A percentile compares a stretch with the other conserved stretches of the same genome.
These are phyloP conservation scores for Fusarium decemcellulare DNA, from an alignment of 2,329 filamentous ascomycete species.

Conservation along the genomic window DNA sequence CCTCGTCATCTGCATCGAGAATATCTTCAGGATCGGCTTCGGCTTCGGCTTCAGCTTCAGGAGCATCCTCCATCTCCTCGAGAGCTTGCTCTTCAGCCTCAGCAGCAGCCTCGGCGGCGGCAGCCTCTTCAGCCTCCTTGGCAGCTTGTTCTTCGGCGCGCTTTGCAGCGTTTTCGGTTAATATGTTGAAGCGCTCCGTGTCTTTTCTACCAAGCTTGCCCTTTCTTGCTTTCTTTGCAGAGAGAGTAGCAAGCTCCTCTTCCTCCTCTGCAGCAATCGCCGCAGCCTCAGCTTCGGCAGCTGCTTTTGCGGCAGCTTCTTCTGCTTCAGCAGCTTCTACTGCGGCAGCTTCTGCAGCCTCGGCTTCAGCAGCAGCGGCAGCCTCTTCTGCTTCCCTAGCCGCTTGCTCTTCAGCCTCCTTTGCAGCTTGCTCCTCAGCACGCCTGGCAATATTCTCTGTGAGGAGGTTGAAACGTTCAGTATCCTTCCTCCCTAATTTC, in stretches of 20 bases:
- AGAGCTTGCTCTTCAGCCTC: constrained; percentile 33
- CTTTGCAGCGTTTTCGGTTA: constrained; percentile 31
- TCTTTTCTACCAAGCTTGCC: constrained; percentile 43
- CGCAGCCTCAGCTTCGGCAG: constrained; percentile 25
- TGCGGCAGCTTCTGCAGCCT: constrained; percentile 44
- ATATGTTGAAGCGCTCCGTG: constrained; percentile 37
- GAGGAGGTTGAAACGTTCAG: constrained; percentile 59
- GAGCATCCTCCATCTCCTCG: constrained; percentile 34
- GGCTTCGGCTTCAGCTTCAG: constrained; percentile 38
- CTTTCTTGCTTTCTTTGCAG: constrained; percentile 37
- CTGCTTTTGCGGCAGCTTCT: constrained; percentile 16
- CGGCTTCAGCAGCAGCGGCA: constrained; percentile 44
- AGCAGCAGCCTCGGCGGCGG: neutral
- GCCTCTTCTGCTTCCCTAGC: constrained; percentile 50
- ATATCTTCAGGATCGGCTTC: constrained; percentile 46
- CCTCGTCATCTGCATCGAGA: constrained; percentile 33
- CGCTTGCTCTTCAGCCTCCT: constrained; percentile 51
- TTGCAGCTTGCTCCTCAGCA: constrained; percentile 53
- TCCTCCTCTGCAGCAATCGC: constrained; percentile 37
- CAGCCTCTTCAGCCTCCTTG: constrained; percentile 25
- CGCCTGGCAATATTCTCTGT: constrained; percentile 53
- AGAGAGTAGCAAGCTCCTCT: constrained; percentile 31
- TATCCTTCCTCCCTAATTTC: constrained; percentile 60
- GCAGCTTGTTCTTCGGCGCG: constrained; percentile 34
- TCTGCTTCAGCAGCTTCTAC: constrained; percentile 35